A percentile compares a stretch with the other conserved stretches of the same genome.
These are phyloP conservation scores for Crotalaria pallida DNA, from an alignment of 306 rosid species.

Conservation along the genomic window DNA sequence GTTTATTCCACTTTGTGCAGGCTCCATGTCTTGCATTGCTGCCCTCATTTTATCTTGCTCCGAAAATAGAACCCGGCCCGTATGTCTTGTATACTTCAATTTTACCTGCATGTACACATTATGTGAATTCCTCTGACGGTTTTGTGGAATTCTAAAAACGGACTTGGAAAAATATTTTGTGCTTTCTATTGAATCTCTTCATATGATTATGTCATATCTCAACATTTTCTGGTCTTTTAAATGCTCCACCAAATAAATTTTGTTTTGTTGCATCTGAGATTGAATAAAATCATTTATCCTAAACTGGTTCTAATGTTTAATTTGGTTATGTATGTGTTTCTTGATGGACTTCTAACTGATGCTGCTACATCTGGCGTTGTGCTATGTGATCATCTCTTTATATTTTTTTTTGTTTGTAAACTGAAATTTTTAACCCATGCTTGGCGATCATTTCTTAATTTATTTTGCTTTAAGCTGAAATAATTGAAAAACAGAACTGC, in stretches of 20 bases:
- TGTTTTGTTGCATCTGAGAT: constrained; percentile 10
- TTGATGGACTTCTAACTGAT: neutral
- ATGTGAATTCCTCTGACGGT: neutral
- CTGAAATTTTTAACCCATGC: too few relatives aligned
- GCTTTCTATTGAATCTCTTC: neutral
- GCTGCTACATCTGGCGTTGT: constrained; percentile 3
- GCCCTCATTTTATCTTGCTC: constrained; percentile 90
- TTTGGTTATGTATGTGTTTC: neutral
- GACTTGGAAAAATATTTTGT: neutral
- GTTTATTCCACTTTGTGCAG: constrained; percentile 35
- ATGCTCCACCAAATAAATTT: neutral
- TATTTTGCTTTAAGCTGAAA: constrained; percentile 10
- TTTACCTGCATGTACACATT: constrained; percentile 12
- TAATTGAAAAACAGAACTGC: neutral
- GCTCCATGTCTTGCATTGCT: constrained; percentile 71
- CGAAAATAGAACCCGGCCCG: constrained; percentile 65
- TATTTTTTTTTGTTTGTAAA: neutral
- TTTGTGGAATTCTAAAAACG: neutral
- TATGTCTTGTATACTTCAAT: constrained; percentile 20
- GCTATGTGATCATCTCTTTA: neutral
- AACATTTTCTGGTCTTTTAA: neutral
- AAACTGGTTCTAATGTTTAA: neutral
- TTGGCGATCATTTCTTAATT: too few relatives aligned
- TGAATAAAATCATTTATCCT: neutral
- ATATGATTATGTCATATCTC: neutral